These are phyloP conservation scores for Pterocarpus santalinus DNA, from an alignment of 306 rosid species.

Conservation along the genomic window DNA sequence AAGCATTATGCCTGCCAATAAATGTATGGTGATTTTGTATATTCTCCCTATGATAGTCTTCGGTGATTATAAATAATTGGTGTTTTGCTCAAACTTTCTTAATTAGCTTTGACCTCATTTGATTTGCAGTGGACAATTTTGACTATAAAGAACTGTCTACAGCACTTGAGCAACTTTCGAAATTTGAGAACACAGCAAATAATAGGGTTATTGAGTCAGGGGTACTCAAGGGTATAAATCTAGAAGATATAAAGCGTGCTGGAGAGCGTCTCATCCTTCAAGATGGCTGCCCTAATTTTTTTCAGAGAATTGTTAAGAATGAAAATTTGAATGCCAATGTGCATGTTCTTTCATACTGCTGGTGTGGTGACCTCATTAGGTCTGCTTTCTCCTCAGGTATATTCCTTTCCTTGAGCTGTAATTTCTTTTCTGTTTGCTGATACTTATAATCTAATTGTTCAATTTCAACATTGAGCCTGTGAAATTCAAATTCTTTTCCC, in stretches of 20 bases:
- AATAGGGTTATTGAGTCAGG: conserved; percentile 86
- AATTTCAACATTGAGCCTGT: conserved; percentile 28
- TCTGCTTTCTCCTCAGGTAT: conserved; percentile 91
- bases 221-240: conserved; percentile 89
- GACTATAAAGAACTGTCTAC: conserved; percentile 62
- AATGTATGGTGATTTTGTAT: conserved; percentile 59
- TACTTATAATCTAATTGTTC: conserved; percentile 26
- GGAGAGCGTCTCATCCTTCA: conserved; percentile 93
- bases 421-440: conserved; percentile 28
- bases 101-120: conserved; percentile 43
- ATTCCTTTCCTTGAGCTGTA: conserved; percentile 41
- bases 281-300: conserved; percentile 87
- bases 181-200: conserved; percentile 88
- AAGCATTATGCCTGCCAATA: conserved; percentile 68
- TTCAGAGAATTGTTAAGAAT: conserved; percentile 64
- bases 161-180: conserved; percentile 85
- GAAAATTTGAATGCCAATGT: conserved; percentile 75
- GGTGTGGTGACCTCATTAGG: conserved; percentile 97
- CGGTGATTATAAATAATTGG: conserved; percentile 26
- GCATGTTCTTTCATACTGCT: conserved; percentile 95
- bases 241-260: conserved; percentile 91
- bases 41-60: conserved; percentile 33
- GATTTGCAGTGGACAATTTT: conserved; percentile 68
- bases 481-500: conserved; percentile 28
- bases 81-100: conserved; percentile 43